Base-by-base conservation (phyloP, 306 rosid species). In the Lathyrus oleraceus region DNA sequence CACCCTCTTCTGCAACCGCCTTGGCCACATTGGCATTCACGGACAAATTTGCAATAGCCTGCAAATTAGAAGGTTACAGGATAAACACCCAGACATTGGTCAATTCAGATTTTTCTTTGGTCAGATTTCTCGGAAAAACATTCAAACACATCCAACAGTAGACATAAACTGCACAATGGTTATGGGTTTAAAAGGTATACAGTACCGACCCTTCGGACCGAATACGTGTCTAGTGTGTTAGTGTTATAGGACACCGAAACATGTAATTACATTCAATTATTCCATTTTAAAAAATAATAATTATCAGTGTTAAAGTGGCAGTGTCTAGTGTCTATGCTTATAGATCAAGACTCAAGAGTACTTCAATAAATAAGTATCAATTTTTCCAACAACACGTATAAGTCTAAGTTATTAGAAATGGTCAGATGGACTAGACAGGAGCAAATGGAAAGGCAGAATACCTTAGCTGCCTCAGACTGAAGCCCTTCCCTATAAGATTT, bases 381-480 rank as follows among this genome's bases (percentile, higher is more conserved):
- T 61, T 59, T 13, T 35, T 19, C 43, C 19, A 28, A 53, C 70
- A 67, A 53, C 16, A 47, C 2, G 7, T 17, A 48, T 11, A 36
- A 70, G 20, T 71, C 28, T 35, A 13, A 76, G 21, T 47, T 39
- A 74, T 40, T 69, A 72, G 36, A 16, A 30, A 72, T 61, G 12
- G 70, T 27, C 20, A 62, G 43, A 67, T 3, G 12, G 73, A 20
- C 21, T 44, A 61, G 21, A 61, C 35, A 32, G 28, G 32, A 39
- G 69, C 17, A 25, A 61, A 68, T 51, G 14, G 57, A 3, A 30
- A 58, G 52, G 66, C 53, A 43, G 62, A 38, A 61, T 79, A 95
- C 99, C 96, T 95, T 95, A 61, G 99, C 99, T 19, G 96, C 96
- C 87, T 91, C 99, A 47, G 99, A 89, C 66, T 95, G 99, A 67